Evolutionary conservation across 2,329 filamentous ascomycete genomes (phyloP).

Genomic region (Calonectria naviculata): DNA sequence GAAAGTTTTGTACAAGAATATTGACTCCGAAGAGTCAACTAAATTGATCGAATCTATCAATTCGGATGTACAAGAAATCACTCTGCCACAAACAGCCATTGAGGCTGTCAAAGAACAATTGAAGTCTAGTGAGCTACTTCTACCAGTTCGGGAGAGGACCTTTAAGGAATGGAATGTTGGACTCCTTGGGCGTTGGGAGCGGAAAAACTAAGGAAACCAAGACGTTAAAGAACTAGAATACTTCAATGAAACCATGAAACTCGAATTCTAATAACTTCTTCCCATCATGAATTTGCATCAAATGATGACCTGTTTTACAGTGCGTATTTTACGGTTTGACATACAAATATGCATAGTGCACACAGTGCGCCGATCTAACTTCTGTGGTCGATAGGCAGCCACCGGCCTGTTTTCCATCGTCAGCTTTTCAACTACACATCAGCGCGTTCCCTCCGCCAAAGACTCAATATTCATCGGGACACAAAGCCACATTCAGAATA

Average conservation of each 20-base stretch:
- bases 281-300: not conserved
- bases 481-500: not conserved
- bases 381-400: not conserved
- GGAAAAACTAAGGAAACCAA: not conserved
- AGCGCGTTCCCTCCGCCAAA: not conserved
- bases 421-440: constrained; percentile 7
- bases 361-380: constrained; percentile 7
- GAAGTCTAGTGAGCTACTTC: constrained; percentile 56
- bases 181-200: constrained; percentile 60
- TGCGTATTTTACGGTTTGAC: not conserved
- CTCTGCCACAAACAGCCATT: constrained; percentile 64
- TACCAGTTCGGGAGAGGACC: constrained; percentile 66
- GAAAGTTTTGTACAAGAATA: constrained; percentile 63
- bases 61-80: constrained; percentile 69
- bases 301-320: not conserved
- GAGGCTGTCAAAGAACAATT: constrained; percentile 56
- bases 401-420: not conserved
- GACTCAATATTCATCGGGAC: not conserved
- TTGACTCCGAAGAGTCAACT: constrained; percentile 57
- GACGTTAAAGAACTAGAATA: not conserved
- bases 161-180: constrained; percentile 78
- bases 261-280: not conserved
- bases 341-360: no score
- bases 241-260: not conserved
- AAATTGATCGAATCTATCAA: constrained; percentile 61